Base-by-base conservation (phyloP, 2,329 filamentous ascomycete species). In the Monilinia fructicola region DNA sequence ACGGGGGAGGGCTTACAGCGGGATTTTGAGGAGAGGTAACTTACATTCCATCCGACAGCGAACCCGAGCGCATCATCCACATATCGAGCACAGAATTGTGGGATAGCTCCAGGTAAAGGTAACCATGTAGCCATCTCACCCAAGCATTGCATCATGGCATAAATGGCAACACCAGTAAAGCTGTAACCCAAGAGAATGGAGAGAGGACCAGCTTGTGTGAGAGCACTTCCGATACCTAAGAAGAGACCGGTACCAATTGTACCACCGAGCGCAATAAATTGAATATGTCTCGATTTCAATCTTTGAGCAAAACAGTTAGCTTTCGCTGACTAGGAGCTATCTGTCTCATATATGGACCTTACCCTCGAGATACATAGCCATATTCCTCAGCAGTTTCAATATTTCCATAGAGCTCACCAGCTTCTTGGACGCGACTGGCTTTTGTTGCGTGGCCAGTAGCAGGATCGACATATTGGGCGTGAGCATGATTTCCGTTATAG, bases 1-100 rank as follows among this genome's bases (percentile, higher is more conserved):
- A 42, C 21, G 5, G 28, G 7, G 6, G 5, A 3, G 28, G 7
- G 12, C n/a, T 35, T 35, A 12, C 16, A 11, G 21, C 28, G 16
- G 35, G 21, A 42, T 28, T 3, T 42, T 42, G 61, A 74, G 90
- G 90, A 90, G 86, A 87, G 91, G 90, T 63, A 90, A 80, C 69
- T 87, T 87, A 60, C 85, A 67, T 85, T 86, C 83, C 83, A 85
- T 0, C 83, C 84, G 26, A 84, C 77, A 4, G 83, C 82, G 69
- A 85, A 85, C 35, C 83, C 83, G 65, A 84, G 81, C 2, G 83
- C 82, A 70, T 84, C 82, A 68, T 85, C 83, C 28, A 83, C 69
- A 35, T 76, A 77, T 59, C 74, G 74, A 21, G 74, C 73, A 65
- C 67, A 85, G 77, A 72, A 84, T 77, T 76, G 83, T 77, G 55